Base-by-base conservation (phyloP, 2,329 filamentous ascomycete species). In the Pseudogymnoascus sp. region DNA sequence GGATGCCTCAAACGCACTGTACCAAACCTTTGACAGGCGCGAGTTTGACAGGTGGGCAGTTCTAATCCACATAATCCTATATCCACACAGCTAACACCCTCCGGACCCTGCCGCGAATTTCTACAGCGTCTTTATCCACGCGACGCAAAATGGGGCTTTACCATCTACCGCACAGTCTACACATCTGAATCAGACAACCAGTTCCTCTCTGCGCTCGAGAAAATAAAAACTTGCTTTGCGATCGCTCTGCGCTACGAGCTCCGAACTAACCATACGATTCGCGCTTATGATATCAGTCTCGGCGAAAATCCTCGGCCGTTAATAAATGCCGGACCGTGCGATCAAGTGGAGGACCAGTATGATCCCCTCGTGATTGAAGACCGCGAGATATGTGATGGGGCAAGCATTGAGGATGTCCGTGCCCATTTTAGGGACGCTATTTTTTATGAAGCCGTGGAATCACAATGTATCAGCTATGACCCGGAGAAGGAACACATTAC, bases 111-210 rank as follows among this genome's bases (percentile, higher is more conserved):
- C 18, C 42, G 18, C 18, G 11, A 3, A 23, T 44, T 44, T 23
- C 42, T 44, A 44, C 6, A 14, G 21, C 42, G 42, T 11, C 42
- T 44, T 23, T 6, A 16, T 23, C 42, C 42, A 12, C 42, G 42
- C 10, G 42, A 44, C 42, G 42, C 38, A 44, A 44, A 23, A 35
- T 60, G 59, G 59, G 59, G 59, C 4, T 63, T 63, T 62, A 62
- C 68, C 21, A 67, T 70, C 42, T 70, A 68, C 62, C 64, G 68
- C 35, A 69, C 67, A 10, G 65, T 69, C 42, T 69, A 69, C 44
- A 69, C 67, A 3, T 42, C 66, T 11, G 66, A 69, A 64, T 68
- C 69, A 4, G 65, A 70, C 40, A n/a, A 62, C 23, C 31, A 65
- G 12, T 70, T 66, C 65, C 63, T 63, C 28, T n/a, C 60, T 21